Evolutionary conservation across 108 stramenopile genomes (phyloP), one percentile per base, ranked within the genome.

Genomic region (Cyclotella atomus): DNA sequence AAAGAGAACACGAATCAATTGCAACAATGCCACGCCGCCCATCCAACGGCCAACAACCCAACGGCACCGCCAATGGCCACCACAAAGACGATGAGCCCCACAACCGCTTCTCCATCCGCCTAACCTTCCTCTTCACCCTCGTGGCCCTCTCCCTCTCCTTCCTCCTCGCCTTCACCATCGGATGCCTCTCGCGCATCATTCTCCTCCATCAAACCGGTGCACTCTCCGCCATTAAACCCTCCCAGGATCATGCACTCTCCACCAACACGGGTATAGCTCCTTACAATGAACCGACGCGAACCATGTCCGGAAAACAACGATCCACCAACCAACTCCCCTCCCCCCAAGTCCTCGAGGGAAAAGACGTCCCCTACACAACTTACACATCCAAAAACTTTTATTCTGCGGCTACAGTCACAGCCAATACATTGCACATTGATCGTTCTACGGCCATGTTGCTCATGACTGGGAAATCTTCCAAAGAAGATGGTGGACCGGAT

Each of bases 381-480:
- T 89, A 91, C 59, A 84, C 85, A 17, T 83, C 87, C 30, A 89
- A 89, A 60, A 86, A 70, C 24, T 89, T 87, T 61, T 72, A 70
- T 12, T 70, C 44, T 29, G 67, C 70, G 19, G 79, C 53, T 7
- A 62, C 63, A 2, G 50, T 56, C 52, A 81, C 79, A 9, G 55
- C 57, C 24, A 60, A 69, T 60, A 81, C 73, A 27, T 25, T 81
- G 23, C 79, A 81, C 33, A 73, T 81, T 19, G 79, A 73, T 55
- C 50, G 79, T 14, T 73, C 21, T 23, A 52, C 52, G 20, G 52
- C 52, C 19, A 59, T 36, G 50, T 46, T 60, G 3, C 35, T 60
- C 36, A 54, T 43, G 36, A 47, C 47, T 17, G 52, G 52, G 9
- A 52, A 52, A 52, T 10, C 52, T 1, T 19, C 21, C 21, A 52